A percentile compares a stretch with the other conserved stretches of the same genome.
Conservation (phyloP, 202 grass and related monocot genomes). For the Carex arenaria region DNA sequence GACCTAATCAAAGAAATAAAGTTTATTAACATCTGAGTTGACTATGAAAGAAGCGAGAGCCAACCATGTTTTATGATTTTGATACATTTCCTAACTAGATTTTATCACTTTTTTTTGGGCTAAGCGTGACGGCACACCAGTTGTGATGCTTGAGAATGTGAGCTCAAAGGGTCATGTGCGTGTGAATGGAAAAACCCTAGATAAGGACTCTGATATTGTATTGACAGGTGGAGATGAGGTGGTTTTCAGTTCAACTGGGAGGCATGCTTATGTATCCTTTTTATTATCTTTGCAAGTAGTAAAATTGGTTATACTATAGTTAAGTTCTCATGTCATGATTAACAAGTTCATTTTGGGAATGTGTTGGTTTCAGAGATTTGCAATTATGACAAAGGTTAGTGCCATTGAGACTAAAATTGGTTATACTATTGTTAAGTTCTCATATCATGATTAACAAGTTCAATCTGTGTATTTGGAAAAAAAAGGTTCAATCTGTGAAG, state of each 20-base stretch:
- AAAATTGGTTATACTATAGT: conserved; percentile 9
- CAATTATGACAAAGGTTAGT: neutral
- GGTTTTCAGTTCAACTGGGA: conserved; percentile 59
- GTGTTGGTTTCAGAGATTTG: neutral
- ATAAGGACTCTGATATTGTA: conserved; percentile 63
- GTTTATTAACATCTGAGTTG: neutral
- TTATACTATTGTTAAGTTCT: conserved; percentile 6
- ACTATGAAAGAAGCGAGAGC: neutral
- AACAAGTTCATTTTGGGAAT: neutral
- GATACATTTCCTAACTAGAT: neutral
- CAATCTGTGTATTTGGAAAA: neutral
- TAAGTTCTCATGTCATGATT: conserved; percentile 8
- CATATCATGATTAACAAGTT: neutral
- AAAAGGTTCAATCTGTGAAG: neutral
- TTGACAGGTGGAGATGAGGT: conserved; percentile 85
- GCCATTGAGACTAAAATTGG: neutral
- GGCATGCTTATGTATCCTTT: conserved; percentile 92
- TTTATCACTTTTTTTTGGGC: neutral
- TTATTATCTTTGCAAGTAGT: neutral
- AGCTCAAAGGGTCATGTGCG: conserved; percentile 60
- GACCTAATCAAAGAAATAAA: neutral
- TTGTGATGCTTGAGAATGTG: conserved; percentile 64
- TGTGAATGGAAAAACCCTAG: conserved; percentile 86
- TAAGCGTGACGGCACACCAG: conserved; percentile 26
- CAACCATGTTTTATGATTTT: neutral